A percentile compares a stretch with the other conserved stretches of the same genome.
phyloP scores from a whole-genome alignment of 2,329 filamentous ascomycete species.

The Teratosphaeria pseudoeucalypti region DNA sequence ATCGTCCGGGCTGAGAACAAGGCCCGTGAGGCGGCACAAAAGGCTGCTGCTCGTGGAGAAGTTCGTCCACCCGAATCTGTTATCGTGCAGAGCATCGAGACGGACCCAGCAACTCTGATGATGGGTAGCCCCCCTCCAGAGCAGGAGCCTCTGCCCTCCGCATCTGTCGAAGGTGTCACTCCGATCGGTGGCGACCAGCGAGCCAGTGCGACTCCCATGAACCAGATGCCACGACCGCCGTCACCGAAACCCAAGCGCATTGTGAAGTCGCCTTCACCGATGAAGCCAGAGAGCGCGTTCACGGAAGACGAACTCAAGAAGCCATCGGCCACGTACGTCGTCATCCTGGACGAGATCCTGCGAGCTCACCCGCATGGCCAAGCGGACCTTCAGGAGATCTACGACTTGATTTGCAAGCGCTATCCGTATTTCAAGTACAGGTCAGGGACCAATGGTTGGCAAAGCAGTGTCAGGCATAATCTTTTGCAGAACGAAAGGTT shows the following conservation, averaged over 20 bases:
- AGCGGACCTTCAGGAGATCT: conserved; percentile 57
- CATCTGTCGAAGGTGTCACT: background rate
- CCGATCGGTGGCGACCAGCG: background rate
- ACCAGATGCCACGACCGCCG: conserved; percentile 26
- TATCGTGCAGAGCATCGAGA: conserved; percentile 18
- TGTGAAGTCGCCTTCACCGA: conserved; percentile 50
- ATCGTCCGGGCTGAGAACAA: conserved; percentile 28
- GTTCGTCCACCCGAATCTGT: conserved; percentile 20
- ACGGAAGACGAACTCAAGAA: conserved; percentile 67
- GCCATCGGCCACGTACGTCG: conserved; percentile 52
- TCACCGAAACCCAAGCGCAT: conserved; percentile 38
- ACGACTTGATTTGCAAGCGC: conserved; percentile 51
- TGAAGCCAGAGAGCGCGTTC: conserved; percentile 53
- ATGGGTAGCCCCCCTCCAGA: background rate
- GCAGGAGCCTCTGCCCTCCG: background rate
- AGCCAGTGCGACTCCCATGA: conserved; percentile 9
- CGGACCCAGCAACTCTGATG: background rate
- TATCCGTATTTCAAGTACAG: conserved; percentile 55
- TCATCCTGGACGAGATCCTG: conserved; percentile 53
- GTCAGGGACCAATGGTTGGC: conserved; percentile 52
- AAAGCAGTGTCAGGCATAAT: conserved; percentile 57
- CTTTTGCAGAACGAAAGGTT: conserved; percentile 49
- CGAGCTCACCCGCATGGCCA: conserved; percentile 44
- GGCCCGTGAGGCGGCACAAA: conserved; percentile 22
- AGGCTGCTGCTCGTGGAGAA: conserved; percentile 10